These are phyloP conservation scores for Endotrypanum monterogeii DNA, from an alignment of 208 protist species.

Conservation along the genomic window DNA sequence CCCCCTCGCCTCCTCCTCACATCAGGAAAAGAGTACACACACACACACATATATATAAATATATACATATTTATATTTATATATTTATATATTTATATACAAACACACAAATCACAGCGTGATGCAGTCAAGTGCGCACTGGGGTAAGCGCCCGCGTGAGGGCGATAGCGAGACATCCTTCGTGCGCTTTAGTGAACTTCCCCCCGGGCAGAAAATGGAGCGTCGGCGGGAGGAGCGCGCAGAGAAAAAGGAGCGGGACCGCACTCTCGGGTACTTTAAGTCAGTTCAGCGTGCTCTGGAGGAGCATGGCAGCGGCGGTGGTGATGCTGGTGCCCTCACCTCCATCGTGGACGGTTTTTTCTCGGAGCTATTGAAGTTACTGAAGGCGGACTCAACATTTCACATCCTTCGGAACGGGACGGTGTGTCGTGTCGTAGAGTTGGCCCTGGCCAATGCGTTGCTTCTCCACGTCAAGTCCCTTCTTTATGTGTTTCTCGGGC, in stretches of 20 bases:
- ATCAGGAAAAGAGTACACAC: neutral
- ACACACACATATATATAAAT: too few species aligned
- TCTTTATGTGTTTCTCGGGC: conserved; percentile 82
- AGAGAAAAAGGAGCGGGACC: conserved; percentile 88
- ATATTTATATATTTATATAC: too few species aligned
- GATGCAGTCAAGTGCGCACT: conserved; percentile 33
- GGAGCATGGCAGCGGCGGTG: conserved; percentile 54
- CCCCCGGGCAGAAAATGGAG: conserved; percentile 64
- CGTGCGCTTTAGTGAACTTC: conserved; percentile 79
- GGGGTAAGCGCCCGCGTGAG: conserved; percentile 59
- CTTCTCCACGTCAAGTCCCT: conserved; percentile 88
- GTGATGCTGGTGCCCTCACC: conserved; percentile 53
- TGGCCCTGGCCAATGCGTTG: conserved; percentile 64
- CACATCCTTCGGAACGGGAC: conserved; percentile 79
- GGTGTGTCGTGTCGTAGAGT: conserved; percentile 87
- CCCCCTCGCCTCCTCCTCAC: neutral
- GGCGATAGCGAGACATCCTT: conserved; percentile 33
- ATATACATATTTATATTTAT: too few species aligned
- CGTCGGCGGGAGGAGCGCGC: conserved; percentile 72
- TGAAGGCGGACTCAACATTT: conserved; percentile 69
- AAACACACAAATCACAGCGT: neutral
- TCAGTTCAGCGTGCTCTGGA: conserved; percentile 76
- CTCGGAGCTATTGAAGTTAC: conserved; percentile 83
- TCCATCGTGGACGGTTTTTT: conserved; percentile 90
- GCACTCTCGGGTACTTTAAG: conserved; percentile 84